phyloP scores from a whole-genome alignment of 108 stramenopile genomes.

The Schizochytrium sp. region DNA sequence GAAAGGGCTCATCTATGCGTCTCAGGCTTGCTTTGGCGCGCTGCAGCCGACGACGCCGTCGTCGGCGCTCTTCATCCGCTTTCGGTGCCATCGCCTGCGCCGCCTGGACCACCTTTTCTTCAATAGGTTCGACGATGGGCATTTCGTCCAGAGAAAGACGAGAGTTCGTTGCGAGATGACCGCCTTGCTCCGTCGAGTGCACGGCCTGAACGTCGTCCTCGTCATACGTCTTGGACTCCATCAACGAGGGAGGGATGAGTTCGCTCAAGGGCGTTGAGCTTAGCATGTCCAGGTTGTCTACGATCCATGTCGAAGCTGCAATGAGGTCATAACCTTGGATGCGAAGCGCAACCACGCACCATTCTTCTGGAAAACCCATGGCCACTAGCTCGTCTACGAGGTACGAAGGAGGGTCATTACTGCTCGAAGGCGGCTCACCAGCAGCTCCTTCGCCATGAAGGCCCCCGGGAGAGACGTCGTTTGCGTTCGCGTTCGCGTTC shows the following conservation, averaged over 20 bases:
- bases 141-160: neutral
- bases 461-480: neutral
- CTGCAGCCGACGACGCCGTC: neutral
- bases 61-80: neutral
- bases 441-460: neutral
- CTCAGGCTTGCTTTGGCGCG: neutral
- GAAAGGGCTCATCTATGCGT: neutral
- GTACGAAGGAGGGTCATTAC: neutral
- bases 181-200: neutral
- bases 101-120: neutral
- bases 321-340: neutral
- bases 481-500: neutral
- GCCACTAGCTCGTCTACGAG: slow-evolving; percentile 13
- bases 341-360: slow-evolving; percentile 5
- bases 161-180: neutral
- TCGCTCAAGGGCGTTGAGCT: neutral
- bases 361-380: slow-evolving; percentile 25
- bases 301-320: neutral
- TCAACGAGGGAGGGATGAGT: neutral
- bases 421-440: neutral
- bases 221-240: neutral
- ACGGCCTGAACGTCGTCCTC: neutral
- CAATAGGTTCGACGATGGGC: neutral
- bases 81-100: neutral
- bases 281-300: slow-evolving; percentile 10